A percentile compares a stretch with the other conserved stretches of the same genome.
Conservation (phyloP, 306 rosid genomes). For the Medicago lupulina region DNA sequence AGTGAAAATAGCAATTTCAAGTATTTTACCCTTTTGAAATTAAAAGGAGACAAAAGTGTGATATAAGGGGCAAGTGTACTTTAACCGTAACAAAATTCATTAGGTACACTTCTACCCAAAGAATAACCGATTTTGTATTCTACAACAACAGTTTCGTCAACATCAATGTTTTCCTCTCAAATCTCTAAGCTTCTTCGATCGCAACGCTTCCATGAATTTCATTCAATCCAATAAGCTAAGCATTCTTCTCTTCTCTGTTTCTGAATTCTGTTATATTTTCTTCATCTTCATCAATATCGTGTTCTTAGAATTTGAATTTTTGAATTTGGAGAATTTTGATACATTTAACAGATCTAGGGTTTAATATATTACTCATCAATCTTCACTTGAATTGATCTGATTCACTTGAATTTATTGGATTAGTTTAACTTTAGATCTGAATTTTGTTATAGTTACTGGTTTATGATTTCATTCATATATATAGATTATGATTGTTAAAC, state of each 20-base stretch:
- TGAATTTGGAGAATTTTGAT: neutral
- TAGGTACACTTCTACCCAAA: neutral
- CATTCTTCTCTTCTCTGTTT: constrained; percentile 10
- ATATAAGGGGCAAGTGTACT: too few species aligned
- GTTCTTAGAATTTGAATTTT: neutral
- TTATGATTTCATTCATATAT: neutral
- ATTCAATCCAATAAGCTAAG: neutral
- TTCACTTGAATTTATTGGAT: neutral
- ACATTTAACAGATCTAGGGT: constrained; percentile 1
- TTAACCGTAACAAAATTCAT: neutral
- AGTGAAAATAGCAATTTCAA: too few species aligned
- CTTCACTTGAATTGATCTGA: neutral
- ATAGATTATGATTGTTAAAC: neutral
- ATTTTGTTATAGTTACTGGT: neutral
- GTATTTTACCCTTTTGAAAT: too few species aligned
- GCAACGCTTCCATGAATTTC: neutral
- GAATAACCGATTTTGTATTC: neutral
- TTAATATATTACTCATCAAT: neutral
- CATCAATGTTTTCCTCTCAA: neutral
- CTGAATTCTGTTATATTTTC: neutral
- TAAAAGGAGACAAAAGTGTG: too few species aligned
- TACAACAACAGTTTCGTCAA: neutral
- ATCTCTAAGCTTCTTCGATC: neutral
- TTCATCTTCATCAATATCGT: neutral
- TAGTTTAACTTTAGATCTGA: neutral